phyloP scores from a whole-genome alignment of 163 green algal species.

The Prototheca cutis region DNA sequence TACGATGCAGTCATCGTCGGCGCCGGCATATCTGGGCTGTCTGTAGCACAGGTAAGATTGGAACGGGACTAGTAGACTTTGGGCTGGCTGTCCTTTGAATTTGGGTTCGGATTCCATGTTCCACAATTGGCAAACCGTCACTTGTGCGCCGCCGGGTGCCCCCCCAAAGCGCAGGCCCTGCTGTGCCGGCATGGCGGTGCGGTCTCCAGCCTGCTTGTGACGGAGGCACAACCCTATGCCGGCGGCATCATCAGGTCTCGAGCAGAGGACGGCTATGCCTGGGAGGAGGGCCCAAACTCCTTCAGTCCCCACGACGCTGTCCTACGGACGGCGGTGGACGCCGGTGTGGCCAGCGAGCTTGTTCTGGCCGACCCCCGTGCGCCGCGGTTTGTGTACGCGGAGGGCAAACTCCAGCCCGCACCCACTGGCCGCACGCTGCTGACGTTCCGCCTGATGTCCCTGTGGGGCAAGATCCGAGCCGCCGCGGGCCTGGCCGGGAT shows the following conservation, averaged over 20 bases:
- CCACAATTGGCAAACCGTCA: neutral
- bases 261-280: constrained; percentile 62
- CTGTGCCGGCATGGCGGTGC: constrained; percentile 10
- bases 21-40: constrained; percentile 79
- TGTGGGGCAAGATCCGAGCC: constrained; percentile 86
- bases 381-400: constrained; percentile 92
- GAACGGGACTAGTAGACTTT: neutral
- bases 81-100: neutral
- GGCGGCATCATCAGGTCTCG: constrained; percentile 94
- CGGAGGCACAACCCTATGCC: constrained; percentile 86
- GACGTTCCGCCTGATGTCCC: constrained; percentile 86
- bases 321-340: constrained; percentile 79
- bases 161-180: constrained; percentile 28
- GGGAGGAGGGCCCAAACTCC: constrained; percentile 97
- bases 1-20: constrained; percentile 67
- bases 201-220: constrained; percentile 67
- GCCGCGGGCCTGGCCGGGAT: constrained; percentile 81
- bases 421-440: constrained; percentile 74
- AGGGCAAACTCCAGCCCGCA: constrained; percentile 72
- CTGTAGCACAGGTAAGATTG: constrained; percentile 42
- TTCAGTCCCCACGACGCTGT: constrained; percentile 94
- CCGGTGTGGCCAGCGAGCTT: constrained; percentile 69
- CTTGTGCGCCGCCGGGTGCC: neutral
- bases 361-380: constrained; percentile 84
- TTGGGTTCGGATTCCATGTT: neutral